Base-by-base conservation (phyloP, 78 protist species). In the Dictyostelium purpureum region DNA sequence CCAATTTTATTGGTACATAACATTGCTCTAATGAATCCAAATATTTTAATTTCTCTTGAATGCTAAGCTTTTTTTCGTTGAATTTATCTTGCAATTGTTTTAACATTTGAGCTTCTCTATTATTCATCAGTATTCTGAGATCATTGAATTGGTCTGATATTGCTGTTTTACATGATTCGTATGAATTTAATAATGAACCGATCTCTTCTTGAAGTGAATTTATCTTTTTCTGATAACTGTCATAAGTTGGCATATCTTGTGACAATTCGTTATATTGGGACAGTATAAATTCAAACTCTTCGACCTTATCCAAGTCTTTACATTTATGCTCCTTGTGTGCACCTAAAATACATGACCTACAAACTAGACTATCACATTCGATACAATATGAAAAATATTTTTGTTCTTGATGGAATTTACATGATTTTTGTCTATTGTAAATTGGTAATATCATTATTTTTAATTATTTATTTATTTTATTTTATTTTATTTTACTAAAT, bases 341-440 rank as follows among this genome's bases (percentile, higher is more conserved):
- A 9, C 51, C 31, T 42, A 42, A 40, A 21, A 69, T 16, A 69
- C 76, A 69, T 7, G 18, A 45, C 40, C 33, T 69, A 69, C 76
- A 69, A 7, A 69, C 76, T 69, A 69, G 21, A 69, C 76, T 40
- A 3, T 69, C 76, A 40, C 76, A 69, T n/a, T 69, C 76, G 21
- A 18, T 42, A 40, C 76, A 69, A 69, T 31, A 69, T 35, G 76
- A 69, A 69, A n/a, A 69, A 69, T 69, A 69, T 42, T 69, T 69
- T n/a, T 69, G 76, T n/a, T 69, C 76, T n/a, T 40, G n/a, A 40
- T 69, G 76, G 33, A 40, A 7, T 40, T 42, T 35, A 69, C 76
- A 69, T 69, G 42, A n/a, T 69, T 69, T 69, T 42, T 69, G 76
- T 69, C 76, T 69, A 21, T 28, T 11, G 40, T 69, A 69, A 38